phyloP scores from a whole-genome alignment of 305 asterid species.

The Fraxinus dipetala region DNA sequence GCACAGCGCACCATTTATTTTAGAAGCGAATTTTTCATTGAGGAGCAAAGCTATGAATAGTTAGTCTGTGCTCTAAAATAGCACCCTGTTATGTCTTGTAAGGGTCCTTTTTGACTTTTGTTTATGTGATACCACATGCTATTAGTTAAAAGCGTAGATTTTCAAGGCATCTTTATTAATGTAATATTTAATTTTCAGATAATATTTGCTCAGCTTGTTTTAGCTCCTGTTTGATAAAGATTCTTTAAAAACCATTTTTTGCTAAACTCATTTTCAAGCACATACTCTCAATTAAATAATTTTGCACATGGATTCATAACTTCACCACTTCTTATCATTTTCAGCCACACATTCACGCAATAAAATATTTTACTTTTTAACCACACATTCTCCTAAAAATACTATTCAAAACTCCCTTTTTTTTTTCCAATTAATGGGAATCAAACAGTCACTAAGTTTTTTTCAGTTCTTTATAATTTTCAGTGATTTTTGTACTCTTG shows the following conservation, averaged over 20 bases:
- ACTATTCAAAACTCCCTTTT: not conserved
- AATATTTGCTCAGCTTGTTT: not conserved
- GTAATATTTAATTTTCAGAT: not conserved
- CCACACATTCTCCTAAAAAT: not conserved
- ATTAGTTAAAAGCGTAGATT: not conserved
- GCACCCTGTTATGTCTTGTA: not conserved
- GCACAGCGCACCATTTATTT: not conserved
- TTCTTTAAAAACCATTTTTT: not conserved
- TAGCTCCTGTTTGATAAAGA: not conserved
- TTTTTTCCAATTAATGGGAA: too few species aligned
- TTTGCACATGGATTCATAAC: too few species aligned
- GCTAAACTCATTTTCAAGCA: not conserved
- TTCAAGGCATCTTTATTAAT: not conserved
- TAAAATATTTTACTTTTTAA: not conserved
- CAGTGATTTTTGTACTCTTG: slow-evolving; percentile 14
- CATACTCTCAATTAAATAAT: not conserved
- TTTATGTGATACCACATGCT: not conserved
- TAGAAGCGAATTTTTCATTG: not conserved
- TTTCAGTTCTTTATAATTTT: not conserved
- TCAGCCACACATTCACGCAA: not conserved
- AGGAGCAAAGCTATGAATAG: not conserved
- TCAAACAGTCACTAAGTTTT: not conserved
- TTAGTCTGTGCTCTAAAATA: not conserved
- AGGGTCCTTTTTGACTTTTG: not conserved
- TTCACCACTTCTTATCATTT: too few species aligned